Conservation (phyloP, 495 filamentous ascomycete genomes). For the Cenococcum geophilum region DNA sequence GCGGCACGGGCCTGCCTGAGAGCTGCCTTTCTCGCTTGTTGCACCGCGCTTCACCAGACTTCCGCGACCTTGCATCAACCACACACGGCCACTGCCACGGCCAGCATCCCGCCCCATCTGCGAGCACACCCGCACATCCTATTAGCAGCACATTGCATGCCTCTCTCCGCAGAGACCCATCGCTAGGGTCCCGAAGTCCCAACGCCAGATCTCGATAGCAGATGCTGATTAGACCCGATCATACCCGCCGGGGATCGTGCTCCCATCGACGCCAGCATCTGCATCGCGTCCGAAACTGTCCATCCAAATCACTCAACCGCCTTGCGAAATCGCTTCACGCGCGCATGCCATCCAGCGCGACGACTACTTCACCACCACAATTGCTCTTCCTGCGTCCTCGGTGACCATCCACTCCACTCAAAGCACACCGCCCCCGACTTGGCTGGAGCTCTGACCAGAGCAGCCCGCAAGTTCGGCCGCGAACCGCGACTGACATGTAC, state of each 20-base stretch:
- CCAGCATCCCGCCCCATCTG: conserved; percentile 4
- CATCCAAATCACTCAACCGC: background rate
- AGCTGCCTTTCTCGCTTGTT: background rate
- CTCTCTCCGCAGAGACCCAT: background rate
- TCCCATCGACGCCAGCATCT: background rate
- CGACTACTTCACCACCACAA: conserved; percentile 2
- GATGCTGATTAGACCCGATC: background rate
- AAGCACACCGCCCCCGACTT: background rate
- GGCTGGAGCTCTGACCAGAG: conserved; percentile 13
- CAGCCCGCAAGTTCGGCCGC: conserved; percentile 26
- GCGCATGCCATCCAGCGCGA: background rate
- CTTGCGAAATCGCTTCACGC: background rate
- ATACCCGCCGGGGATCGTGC: conserved; percentile 7
- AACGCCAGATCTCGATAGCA: conserved; percentile 6
- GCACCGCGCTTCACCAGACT: conserved; percentile 1
- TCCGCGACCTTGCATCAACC: conserved; percentile 2
- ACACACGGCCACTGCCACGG: background rate
- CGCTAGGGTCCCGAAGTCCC: background rate
- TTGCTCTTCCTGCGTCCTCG: conserved; percentile 5
- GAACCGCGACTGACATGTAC: conserved; percentile 30
- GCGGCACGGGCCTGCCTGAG: background rate
- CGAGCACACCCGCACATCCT: conserved; percentile 2
- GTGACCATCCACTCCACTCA: background rate
- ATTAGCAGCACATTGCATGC: background rate
- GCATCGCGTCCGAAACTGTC: conserved; percentile 1